Base-by-base conservation (phyloP, 257 asterid genomes). In the Apocynum venetum region DNA sequence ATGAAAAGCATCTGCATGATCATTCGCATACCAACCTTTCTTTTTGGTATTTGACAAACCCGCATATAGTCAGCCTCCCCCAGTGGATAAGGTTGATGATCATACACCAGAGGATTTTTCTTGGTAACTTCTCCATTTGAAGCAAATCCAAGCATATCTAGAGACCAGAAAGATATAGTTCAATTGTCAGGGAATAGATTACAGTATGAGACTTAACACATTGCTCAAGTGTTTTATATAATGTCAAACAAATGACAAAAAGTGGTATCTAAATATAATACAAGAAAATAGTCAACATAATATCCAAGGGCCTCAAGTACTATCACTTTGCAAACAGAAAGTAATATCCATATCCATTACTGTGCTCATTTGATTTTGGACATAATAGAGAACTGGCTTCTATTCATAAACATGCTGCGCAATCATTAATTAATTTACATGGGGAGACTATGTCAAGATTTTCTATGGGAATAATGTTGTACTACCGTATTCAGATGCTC, bases 51-150 rank as follows among this genome's bases (percentile, higher is more conserved):
- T 46, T 72, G 82, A 73, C 92, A 84, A 6, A 85, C 93, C 13
- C 98, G 95, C 51, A 80, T 87, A 10, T 84, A 84, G 77, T 94
- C 98, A 78, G 91, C 93, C 10, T 67, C 76, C 46, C 89, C 89
- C 14, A 91, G 61, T 19, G 40, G 68, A 43, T 87, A 84, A 2
- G 97, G 97, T 3, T 83, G 88, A 81, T 94, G 98, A 77, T 94
- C 98, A 56, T 78, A 91, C 77, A 94, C 77, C 13, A 3, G 3
- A 48, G 81, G 89, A 12, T 46, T 44, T 68, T 68, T 68, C 38
- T 3, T 8, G 1, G 52, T 68, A 68, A 46, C 44, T 8, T 17
- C 53, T 43, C 38, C 51, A 0, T 43, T 68, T 19, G 73, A 68
- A 43, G 13, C 47, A 66, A 17, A 66, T 9, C 49, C 53, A 19